Base-by-base conservation (phyloP, 192 early-diverging fungal genomes). In the Ambispora gerdemannii region DNA sequence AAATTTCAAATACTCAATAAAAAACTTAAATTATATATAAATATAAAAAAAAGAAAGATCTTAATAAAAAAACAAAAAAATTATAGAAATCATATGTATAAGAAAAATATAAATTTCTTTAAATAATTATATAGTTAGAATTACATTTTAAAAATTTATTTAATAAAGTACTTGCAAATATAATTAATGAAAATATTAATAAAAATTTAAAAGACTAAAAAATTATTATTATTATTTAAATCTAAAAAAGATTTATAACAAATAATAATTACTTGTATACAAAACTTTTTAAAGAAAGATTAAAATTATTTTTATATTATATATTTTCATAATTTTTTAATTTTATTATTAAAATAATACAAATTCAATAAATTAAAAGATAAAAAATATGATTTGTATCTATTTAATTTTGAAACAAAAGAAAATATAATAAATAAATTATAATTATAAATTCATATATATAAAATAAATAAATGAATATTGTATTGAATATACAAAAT, bases 291-390 rank as follows among this genome's bases (percentile, higher is more conserved):
- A 38, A 49, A 64, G 36, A 34, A 52, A 4, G 27, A 20, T 24
- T 52, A 1, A n/a, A 60, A 60, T 4, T 27, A 50, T 50, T 65
- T 64, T 50, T 64, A 64, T 30, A 27, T 49, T 49, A 49, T 4
- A 50, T 17, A 64, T 64, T 20, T 64, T 49, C 27, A 49, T 50
- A 64, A 64, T 50, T 49, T 17, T 64, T 64, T 27, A 20, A 64
- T 8, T 43, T 49, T 49, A 50, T 49, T 43, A 64, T 50, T 27
- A 64, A 64, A 64, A 49, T 11, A 24, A 49, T 50, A 49, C 17
- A 64, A 61, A 61, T n/a, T 34, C 6, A 64, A 64, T 49, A 27
- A 64, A 64, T 50, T 49, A 64, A 2, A 64, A 49, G 47, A 64
- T 64, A 11, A 3, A 64, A 64, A 61, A 34, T n/a, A 27, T 49